Percentiles rank a stretch among this genome's conserved stretches.
Evolutionary conservation across 805 yeast genomes (phyloP).

Genomic region (Cyberlindnera petersonii): DNA sequence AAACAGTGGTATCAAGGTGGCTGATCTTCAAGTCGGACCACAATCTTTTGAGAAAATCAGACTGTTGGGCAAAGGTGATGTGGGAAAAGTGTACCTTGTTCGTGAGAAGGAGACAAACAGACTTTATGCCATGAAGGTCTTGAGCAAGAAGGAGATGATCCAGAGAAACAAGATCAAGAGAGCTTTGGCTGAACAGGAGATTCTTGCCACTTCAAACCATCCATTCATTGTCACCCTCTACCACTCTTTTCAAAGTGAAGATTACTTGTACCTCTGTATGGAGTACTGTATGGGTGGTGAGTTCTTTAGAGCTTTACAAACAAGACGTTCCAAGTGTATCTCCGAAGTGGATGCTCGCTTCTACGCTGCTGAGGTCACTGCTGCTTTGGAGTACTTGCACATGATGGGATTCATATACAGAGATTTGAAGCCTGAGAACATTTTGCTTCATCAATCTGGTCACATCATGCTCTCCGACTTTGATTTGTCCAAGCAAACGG

Average conservation of each 20-base stretch:
- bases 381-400: constrained; percentile 93
- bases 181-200: constrained; percentile 95
- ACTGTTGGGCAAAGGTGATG: constrained; percentile 95
- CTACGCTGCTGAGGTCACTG: constrained; percentile 95
- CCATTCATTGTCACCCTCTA: constrained; percentile 96
- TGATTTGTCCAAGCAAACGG: constrained; percentile 88
- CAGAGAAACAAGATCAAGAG: constrained; percentile 91
- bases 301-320: constrained; percentile 92
- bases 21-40: constrained; percentile 81
- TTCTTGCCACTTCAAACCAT: constrained; percentile 89
- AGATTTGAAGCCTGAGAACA: constrained; percentile 95
- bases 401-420: constrained; percentile 96
- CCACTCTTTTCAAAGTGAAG: constrained; percentile 95
- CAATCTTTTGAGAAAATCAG: constrained; percentile 84
- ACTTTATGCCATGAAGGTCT: constrained; percentile 88
- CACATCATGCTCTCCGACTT: constrained; percentile 97
- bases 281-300: constrained; percentile 99
- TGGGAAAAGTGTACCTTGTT: constrained; percentile 92
- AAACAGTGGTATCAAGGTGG: constrained; percentile 66
- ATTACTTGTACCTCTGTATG: constrained; percentile 89
- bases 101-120: constrained; percentile 71
- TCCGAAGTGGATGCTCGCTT: constrained; percentile 86
- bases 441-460: constrained; percentile 90
- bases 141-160: constrained; percentile 89
- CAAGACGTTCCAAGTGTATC: constrained; percentile 80